phyloP scores from a whole-genome alignment of 805 yeast species.

The Saturnispora sanitii region DNA sequence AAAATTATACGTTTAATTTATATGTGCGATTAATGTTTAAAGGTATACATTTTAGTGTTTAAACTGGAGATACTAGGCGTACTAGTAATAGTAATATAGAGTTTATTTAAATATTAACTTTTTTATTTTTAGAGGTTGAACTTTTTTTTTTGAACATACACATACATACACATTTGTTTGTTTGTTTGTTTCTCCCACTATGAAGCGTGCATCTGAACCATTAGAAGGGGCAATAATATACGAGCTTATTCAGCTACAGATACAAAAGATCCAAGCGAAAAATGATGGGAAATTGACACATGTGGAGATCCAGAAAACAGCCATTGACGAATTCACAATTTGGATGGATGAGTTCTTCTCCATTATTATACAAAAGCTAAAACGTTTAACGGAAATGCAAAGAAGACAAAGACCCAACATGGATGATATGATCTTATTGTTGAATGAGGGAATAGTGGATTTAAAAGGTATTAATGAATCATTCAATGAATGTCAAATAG shows the following conservation, averaged over 20 bases:
- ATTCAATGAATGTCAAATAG: constrained; percentile 21
- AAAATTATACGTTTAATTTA: too few species aligned
- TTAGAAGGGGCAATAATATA: constrained; percentile 1
- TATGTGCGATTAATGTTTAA: too few species aligned
- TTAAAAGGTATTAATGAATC: constrained; percentile 29
- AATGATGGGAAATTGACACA: neutral
- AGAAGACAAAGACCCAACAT: constrained; percentile 47
- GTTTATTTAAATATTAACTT: too few species aligned
- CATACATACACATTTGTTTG: neutral
- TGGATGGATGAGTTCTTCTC: constrained; percentile 29
- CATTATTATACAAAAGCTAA: constrained; percentile 33
- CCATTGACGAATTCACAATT: constrained; percentile 31
- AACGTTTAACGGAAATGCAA: constrained; percentile 46
- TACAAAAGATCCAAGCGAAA: neutral
- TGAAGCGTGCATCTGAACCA: neutral
- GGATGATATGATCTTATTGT: constrained; percentile 39
- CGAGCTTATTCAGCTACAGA: neutral
- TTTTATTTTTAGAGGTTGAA: too few species aligned
- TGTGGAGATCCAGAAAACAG: constrained; percentile 17
- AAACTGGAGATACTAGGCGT: too few species aligned
- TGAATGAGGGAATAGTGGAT: constrained; percentile 34
- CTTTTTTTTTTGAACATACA: too few species aligned
- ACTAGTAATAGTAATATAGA: too few species aligned
- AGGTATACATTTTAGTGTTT: too few species aligned
- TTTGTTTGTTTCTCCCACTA: neutral